Conservation (phyloP, 352 stramenopile genomes). For the Peronospora destructor region DNA sequence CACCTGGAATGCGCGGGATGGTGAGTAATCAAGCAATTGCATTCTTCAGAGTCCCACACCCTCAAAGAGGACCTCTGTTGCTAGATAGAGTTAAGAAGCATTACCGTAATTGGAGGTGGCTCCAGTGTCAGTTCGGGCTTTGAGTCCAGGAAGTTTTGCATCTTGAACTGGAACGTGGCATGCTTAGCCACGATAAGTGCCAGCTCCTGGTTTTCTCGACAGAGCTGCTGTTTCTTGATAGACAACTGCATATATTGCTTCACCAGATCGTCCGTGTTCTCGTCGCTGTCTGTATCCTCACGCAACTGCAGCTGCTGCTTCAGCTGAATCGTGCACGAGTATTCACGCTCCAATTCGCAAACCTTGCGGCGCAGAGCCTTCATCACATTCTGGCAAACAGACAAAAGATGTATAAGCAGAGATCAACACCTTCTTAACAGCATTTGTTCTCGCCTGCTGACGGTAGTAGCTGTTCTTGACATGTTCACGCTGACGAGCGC, state of each 20-base stretch:
- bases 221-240: conserved; percentile 42
- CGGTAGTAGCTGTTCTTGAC: conserved; percentile 46
- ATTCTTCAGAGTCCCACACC: conserved; percentile 4
- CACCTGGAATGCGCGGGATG: conserved; percentile 6
- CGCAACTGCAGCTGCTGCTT: conserved; percentile 19
- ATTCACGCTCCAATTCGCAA: conserved; percentile 30
- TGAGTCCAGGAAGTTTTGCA: conserved; percentile 32
- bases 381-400: conserved; percentile 27
- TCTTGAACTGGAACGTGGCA: conserved; percentile 34
- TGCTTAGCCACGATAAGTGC: conserved; percentile 36
- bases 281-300: conserved; percentile 7
- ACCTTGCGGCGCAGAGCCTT: conserved; percentile 32
- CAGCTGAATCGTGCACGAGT: conserved; percentile 19
- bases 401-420: conserved; percentile 9
- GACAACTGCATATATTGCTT: conserved; percentile 48
- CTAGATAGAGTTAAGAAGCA: conserved; percentile 4
- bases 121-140: conserved; percentile 18
- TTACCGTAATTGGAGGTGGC: conserved; percentile 14
- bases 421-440: not conserved
- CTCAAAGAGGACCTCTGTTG: conserved; percentile 4
- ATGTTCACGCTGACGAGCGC: conserved; percentile 54
- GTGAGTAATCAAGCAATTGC: conserved; percentile 15
- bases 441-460: conserved; percentile 19
- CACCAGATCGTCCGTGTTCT: conserved; percentile 21
- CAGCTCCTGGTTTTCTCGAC: conserved; percentile 44